Evolutionary conservation across 2,329 filamentous ascomycete species (phyloP), one percentile per base, ranked within the genome.

Genomic region (Penicillium verrucosum): DNA sequence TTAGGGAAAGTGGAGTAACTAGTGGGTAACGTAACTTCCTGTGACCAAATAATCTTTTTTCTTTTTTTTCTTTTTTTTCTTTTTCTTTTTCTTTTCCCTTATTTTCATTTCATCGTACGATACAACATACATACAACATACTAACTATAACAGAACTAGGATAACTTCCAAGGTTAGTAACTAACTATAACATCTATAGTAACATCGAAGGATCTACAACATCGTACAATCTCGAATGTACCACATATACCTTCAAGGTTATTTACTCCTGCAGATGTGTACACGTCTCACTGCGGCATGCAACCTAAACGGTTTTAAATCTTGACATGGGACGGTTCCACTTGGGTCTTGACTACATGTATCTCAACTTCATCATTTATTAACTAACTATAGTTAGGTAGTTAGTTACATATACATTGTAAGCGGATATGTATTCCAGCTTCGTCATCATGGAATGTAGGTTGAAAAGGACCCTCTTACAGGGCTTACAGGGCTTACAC

Each of bases 1-100:
- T 50, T 10, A 16, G 56, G 64, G 8, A 56, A 60, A 48, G 60
- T 23, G 27, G 36, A 16, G 51, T 61, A 55, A 32, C 40, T 27
- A 48, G 38, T 14, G 23, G 16, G 48, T 64, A 62, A 32, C 38
- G 8, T 50, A 48, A 63, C 58, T 12, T 23, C 51, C 40, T 41
- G 49, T 53, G 40, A 60, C 59, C 36, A 25, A 48, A 47, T 42
- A 42, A 42, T 42, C 21, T 7, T 16, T 21, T 30, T 21, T 25
- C 25, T 37, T 38, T 25, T 29, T 23, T 18, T 25, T 18, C n/a
- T 18, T 44, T 6, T 32, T 23, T 25, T 34, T 29, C 9, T 10
- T 25, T 30, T 21, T 25, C 29, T 34, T 18, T 25, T 44, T 44
- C 38, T 18, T 3, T 21, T 3, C 21, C 21, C 21, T 32, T 32